Base-by-base conservation (phyloP, 2,329 filamentous ascomycete species). In the Helotiales sp. region DNA sequence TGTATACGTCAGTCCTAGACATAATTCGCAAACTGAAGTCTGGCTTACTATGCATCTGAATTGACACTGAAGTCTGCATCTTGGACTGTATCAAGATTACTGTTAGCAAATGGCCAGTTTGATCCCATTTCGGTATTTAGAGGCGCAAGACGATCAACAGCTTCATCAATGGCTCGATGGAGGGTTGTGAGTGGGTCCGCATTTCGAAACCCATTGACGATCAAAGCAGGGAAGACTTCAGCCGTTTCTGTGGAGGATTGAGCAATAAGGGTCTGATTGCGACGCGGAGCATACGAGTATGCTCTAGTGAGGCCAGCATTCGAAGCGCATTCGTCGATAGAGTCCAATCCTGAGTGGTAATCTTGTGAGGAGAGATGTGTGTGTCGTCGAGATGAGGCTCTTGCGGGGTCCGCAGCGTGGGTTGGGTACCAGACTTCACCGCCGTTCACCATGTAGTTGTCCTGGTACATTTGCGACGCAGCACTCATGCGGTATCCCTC, bases 1-100 rank as follows among this genome's bases (percentile, higher is more conserved):
- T 28, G 10, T 3, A 17, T 1, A 28, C 32, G 52, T 63, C 28
- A 61, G 57, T 61, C 20, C 13, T 17, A 22, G 17, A 17, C n/a
- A 13, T 28, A 28, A n/a, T 17, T 34, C 1, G 10, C 11, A 10
- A 24, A 43, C n/a, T 52, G 5, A 1, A 24, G n/a, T 6, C 13
- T 20, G 13, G 37, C 66, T 62, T 65, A 68, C 66, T 58, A 68
- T 34, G 47, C 24, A 26, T 34, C 62, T 30, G 66, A 61, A 54
- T 61, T 61, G 24, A 65, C 52, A 43, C 30, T 61, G 28, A 65
- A 64, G 20, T 58, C 49, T 54, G 55, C 50, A 61, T 66, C 64
- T 50, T 57, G 58, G 17, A 66, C 64, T 66, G 22, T 10, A 54
- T 43, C 32, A 54, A 43, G 24, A 37, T 24, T 37, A 22, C 15